These are phyloP conservation scores for Cochlearia excelsa DNA, from an alignment of 345 rosid genomes.

Conservation along the genomic window DNA sequence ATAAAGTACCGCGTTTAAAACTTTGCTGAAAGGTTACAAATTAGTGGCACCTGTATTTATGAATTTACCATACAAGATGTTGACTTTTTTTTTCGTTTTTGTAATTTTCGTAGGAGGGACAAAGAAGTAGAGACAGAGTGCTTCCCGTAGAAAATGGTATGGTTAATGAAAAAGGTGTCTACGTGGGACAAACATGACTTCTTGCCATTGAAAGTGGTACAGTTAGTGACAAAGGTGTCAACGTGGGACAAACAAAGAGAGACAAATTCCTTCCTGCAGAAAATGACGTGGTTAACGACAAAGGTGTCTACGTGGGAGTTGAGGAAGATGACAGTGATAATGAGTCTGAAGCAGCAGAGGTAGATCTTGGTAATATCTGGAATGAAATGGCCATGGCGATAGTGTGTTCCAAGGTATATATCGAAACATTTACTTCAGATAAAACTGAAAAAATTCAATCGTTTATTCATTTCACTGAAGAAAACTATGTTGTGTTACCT, in stretches of 20 bases:
- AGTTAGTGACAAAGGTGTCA: conserved; percentile 48
- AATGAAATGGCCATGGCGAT: conserved; percentile 71
- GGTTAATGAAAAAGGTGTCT: conserved; percentile 3
- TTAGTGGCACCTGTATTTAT: conserved; percentile 4
- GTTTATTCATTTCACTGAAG: no score
- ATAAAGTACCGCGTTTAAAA: conserved; percentile 10
- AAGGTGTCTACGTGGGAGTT: conserved; percentile 66
- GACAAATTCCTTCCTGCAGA: conserved; percentile 22
- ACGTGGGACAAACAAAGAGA: conserved; percentile 41
- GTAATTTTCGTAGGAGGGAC: conserved; percentile 35
- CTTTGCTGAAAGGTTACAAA: conserved; percentile 9
- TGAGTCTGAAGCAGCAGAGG: conserved; percentile 45
- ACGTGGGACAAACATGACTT: no score
- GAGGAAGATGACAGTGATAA: conserved; percentile 45
- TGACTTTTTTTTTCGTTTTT: conserved; percentile 27
- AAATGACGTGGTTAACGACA: conserved; percentile 40
- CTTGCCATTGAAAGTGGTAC: no score
- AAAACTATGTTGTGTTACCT: no score
- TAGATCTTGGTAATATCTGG: conserved; percentile 85
- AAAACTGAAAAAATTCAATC: no score
- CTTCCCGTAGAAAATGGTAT: conserved; percentile 22
- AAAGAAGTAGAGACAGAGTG: conserved; percentile 12
- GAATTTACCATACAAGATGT: conserved; percentile 7
- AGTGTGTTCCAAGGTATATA: conserved; percentile 64
- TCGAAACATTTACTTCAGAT: no score